These are phyloP conservation scores for Populus ilicifolia DNA, from an alignment of 345 rosid species.

Conservation along the genomic window DNA sequence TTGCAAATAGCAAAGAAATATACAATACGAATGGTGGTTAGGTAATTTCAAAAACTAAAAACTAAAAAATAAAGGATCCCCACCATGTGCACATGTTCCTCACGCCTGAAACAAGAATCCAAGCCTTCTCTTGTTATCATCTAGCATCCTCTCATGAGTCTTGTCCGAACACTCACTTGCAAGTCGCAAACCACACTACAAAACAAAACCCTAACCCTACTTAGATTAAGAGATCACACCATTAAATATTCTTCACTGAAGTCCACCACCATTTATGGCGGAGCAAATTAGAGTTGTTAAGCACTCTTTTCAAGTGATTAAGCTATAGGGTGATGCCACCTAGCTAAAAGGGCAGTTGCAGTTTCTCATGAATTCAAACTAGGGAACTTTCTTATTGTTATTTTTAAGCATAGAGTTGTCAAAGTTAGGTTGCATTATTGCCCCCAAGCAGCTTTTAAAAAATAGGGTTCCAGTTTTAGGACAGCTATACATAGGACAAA, in stretches of 20 bases:
- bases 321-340: neutral
- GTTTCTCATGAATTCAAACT: neutral
- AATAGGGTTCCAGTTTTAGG: neutral
- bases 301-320: neutral
- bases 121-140: neutral
- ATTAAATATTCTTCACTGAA: neutral
- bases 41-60: neutral
- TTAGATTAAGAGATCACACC: neutral
- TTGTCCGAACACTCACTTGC: neutral
- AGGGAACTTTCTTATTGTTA: neutral
- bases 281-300: neutral
- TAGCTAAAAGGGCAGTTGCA: neutral
- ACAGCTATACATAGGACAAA: neutral
- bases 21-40: neutral
- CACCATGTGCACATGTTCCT: conserved; percentile 22
- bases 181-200: conserved; percentile 3
- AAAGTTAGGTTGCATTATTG: conserved; percentile 4
- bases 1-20: neutral
- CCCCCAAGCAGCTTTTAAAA: neutral
- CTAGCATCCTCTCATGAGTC: too few relatives aligned
- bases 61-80: neutral
- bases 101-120: too few relatives aligned
- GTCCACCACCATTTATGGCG: neutral
- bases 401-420: neutral
- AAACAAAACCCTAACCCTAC: neutral